These are phyloP conservation scores for Stipa capillata DNA, from an alignment of 176 grass and related monocot genomes.

Conservation along the genomic window DNA sequence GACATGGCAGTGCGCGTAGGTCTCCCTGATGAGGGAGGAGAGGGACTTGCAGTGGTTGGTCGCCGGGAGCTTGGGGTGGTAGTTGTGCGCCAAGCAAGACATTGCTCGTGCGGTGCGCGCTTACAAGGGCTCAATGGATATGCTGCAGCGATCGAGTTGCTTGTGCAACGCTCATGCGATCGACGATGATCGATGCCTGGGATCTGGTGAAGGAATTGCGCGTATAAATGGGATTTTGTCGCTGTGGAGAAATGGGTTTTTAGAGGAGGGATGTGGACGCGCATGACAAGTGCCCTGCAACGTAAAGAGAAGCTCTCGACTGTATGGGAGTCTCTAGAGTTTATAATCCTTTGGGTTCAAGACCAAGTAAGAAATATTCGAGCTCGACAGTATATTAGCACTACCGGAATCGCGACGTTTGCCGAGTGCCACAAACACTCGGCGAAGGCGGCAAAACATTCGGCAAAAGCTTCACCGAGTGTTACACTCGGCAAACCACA, in stretches of 20 bases:
- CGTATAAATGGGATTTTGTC: conserved; percentile 27
- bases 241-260: not conserved
- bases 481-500: too few species aligned
- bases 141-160: not conserved
- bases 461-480: too few species aligned
- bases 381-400: conserved; percentile 11
- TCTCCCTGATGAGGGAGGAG: conserved; percentile 49
- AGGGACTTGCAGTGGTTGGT: conserved; percentile 42
- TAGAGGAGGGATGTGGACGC: conserved; percentile 45
- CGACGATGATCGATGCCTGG: not conserved
- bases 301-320: conserved; percentile 24
- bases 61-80: conserved; percentile 25
- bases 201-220: not conserved
- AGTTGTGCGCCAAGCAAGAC: conserved; percentile 42
- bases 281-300: conserved; percentile 60
- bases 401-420: too few species aligned
- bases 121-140: not conserved
- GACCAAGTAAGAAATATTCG: conserved; percentile 34
- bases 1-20: conserved; percentile 42
- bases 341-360: conserved; percentile 56
- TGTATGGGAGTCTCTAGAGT: not conserved
- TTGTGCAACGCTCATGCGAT: not conserved
- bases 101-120: not conserved
- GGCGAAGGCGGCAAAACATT: too few species aligned
- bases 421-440: too few species aligned